Base-by-base conservation (phyloP, 305 asterid genomes). In the Caryopteris hybrid region DNA sequence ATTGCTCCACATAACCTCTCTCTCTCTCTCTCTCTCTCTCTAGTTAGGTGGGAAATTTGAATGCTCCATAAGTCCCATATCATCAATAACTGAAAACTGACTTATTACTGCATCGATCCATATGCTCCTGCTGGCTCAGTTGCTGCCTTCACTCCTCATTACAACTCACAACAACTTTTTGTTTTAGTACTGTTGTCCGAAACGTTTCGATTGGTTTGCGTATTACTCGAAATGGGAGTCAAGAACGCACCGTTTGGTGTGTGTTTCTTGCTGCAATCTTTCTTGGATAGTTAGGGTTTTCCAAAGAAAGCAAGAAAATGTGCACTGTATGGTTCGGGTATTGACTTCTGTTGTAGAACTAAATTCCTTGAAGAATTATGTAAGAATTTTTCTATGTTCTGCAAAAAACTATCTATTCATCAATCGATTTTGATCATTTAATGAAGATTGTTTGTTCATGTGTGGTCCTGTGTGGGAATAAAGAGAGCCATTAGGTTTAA, bases 261-360 rank as follows among this genome's bases (percentile, higher is more conserved):
- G 77, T 56, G 41, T 46, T 55, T 80, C 75, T 22, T 64, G 83
- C 73, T 68, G 78, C 69, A 80, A 48, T 53, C 1, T 27, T 9
- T 36, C 33, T 71, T 14, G 65, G 25, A 31, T n/a, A 29, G 18
- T 68, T 67, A 41, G 63, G 62, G 5, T 21, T 42, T 72, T 27
- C 64, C 51, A 43, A 23, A 63, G 75, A 66, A 79, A 75, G 82
- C 84, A 70, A 71, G 74, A 70, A 51, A 62, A 16, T 57, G 46
- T 57, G 69, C 60, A 71, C 77, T 84, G 89, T 81, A 77, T 82
- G 98, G 97, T 90, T 92, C 97, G 98, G 97, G 95, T 83, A 88
- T 92, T 92, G 98, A 92, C 98, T 92, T 92, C 85, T 79, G 69
- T 74, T 75, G 57, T 71, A 71, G 76, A 61, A 66, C 55, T 70